phyloP scores from a whole-genome alignment of 257 asterid genomes.

The Scutellaria baicalensis region DNA sequence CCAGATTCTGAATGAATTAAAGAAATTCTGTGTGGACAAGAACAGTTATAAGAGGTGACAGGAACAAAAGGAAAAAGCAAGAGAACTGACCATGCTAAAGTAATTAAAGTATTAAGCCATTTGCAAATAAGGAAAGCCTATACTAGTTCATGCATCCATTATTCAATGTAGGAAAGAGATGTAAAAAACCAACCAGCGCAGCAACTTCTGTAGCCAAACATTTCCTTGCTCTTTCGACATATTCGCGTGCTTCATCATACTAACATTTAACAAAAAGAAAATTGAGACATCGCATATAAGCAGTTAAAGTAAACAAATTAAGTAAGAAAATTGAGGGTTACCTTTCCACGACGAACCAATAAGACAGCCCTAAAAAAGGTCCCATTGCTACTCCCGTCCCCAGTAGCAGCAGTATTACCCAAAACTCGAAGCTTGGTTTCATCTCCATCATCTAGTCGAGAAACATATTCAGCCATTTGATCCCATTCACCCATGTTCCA shows the following conservation, averaged over 20 bases:
- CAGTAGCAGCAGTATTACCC: conserved; percentile 94
- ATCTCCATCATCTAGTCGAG: conserved; percentile 96
- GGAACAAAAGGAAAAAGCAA: background rate
- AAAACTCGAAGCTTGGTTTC: conserved; percentile 81
- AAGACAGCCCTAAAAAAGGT: conserved; percentile 89
- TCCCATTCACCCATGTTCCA: conserved; percentile 99
- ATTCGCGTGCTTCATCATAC: conserved; percentile 97
- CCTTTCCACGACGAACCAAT: conserved; percentile 91
- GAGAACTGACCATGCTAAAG: background rate
- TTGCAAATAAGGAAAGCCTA: background rate
- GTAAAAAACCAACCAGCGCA: conserved; percentile 76
- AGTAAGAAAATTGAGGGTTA: conserved; percentile 17
- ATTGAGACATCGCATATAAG: conserved; percentile 6
- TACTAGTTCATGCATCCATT: background rate
- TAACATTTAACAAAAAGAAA: conserved; percentile 20
- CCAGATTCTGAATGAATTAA: background rate
- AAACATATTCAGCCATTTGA: conserved; percentile 98
- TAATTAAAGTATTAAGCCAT: background rate
- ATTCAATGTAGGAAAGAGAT: conserved; percentile 2
- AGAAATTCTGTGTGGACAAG: background rate
- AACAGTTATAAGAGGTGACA: background rate
- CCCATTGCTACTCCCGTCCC: conserved; percentile 95
- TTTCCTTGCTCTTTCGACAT: conserved; percentile 93
- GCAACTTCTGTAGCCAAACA: conserved; percentile 98
- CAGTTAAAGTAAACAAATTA: conserved; percentile 3